Conservation (phyloP, 495 filamentous ascomycete species). For the Penicillium herquei region DNA sequence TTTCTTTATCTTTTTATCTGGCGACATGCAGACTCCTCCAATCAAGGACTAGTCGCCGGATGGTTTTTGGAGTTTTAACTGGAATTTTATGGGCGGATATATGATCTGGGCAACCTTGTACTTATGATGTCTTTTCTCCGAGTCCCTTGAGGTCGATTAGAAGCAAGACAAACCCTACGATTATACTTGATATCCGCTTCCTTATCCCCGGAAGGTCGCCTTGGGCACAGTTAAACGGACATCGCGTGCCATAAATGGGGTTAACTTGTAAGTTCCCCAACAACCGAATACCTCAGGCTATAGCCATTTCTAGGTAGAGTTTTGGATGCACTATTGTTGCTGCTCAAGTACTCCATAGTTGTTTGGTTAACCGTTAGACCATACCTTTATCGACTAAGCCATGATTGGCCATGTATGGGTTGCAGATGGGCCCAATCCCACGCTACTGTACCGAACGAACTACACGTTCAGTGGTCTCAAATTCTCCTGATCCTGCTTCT, state of each 20-base stretch:
- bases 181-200: constrained; percentile 1
- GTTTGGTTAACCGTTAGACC: too few relatives aligned
- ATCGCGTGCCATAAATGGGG: too few relatives aligned
- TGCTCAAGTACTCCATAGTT: too few relatives aligned
- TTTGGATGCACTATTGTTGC: too few relatives aligned
- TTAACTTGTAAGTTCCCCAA: too few relatives aligned
- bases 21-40: background rate
- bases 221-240: background rate
- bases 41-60: background rate
- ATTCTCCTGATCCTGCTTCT: background rate
- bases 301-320: too few relatives aligned
- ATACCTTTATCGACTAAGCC: background rate
- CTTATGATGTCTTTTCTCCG: constrained; percentile 1
- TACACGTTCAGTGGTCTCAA: background rate
- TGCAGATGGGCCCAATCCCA: constrained; percentile 5
- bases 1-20: background rate
- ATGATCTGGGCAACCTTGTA: constrained; percentile 11
- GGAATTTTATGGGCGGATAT: constrained; percentile 3
- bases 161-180: constrained; percentile 1
- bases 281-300: too few relatives aligned
- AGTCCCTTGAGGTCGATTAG: background rate
- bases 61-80: constrained; percentile 9
- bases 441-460: background rate
- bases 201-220: too few relatives aligned
- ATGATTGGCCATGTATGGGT: background rate